Percentiles rank a stretch among this genome's conserved stretches.
Evolutionary conservation across 192 early-diverging fungal species (phyloP).

Genomic region (Hyaloraphidium curvatum): DNA sequence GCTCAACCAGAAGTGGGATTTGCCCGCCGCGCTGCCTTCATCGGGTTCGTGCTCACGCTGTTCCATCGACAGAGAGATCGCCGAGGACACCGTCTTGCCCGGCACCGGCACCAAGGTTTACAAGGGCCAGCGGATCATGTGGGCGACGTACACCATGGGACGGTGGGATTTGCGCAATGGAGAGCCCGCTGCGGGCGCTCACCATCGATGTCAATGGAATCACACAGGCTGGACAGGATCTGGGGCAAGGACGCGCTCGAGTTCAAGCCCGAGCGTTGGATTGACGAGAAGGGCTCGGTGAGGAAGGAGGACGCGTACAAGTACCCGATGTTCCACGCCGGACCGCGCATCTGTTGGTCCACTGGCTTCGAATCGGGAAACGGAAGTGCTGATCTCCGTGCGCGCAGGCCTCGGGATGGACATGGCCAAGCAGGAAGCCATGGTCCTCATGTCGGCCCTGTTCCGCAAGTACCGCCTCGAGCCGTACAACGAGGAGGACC

Average conservation of each 20-base stretch:
- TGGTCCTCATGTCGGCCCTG: not conserved
- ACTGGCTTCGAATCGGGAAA: too few relatives aligned
- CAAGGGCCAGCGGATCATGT: not conserved
- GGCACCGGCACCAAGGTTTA: not conserved
- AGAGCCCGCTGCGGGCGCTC: slow-evolving; percentile 25
- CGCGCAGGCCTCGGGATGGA: not conserved
- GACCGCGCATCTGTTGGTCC: too few relatives aligned
- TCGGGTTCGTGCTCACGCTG: not conserved
- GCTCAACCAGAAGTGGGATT: slow-evolving; percentile 27
- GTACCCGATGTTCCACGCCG: not conserved
- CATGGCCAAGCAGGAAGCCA: not conserved
- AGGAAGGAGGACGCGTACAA: not conserved
- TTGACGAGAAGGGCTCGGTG: not conserved
- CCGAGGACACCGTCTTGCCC: not conserved
- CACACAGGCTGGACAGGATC: not conserved
- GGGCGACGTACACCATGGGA: not conserved
- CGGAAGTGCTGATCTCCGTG: too few relatives aligned
- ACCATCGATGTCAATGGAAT: too few relatives aligned
- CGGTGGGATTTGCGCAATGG: too few relatives aligned
- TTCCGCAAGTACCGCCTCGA: not conserved
- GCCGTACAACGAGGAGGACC: not conserved
- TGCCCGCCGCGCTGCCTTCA: too few relatives aligned
- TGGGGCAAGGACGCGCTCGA: not conserved
- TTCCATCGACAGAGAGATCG: not conserved
- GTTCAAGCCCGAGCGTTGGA: not conserved